These are phyloP conservation scores for Neocatenulostroma microsporum DNA, from an alignment of 2,329 filamentous ascomycete genomes.

Conservation along the genomic window DNA sequence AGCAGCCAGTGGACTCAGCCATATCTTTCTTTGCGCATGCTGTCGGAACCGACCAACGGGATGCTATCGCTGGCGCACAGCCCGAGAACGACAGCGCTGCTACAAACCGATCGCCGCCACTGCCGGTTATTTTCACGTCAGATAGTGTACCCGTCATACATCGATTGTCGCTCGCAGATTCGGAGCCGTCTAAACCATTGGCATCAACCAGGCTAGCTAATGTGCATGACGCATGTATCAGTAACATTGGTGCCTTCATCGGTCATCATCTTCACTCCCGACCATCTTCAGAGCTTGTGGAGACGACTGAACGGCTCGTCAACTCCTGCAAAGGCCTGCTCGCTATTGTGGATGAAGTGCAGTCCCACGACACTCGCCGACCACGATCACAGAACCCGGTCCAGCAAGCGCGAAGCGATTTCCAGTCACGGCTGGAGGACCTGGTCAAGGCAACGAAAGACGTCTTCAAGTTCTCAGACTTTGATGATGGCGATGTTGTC, in stretches of 20 bases:
- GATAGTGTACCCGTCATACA: slow-evolving; percentile 37
- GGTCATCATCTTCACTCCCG: slow-evolving; percentile 90
- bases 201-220: slow-evolving; percentile 74
- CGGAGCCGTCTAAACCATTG: slow-evolving; percentile 50
- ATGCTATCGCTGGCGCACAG: neutral
- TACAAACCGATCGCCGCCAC: slow-evolving; percentile 48
- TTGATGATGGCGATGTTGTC: slow-evolving; percentile 64
- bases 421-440: slow-evolving; percentile 73
- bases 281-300: slow-evolving; percentile 71
- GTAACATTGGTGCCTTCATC: slow-evolving; percentile 86
- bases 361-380: slow-evolving; percentile 63
- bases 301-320: slow-evolving; percentile 76
- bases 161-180: slow-evolving; percentile 22
- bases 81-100: slow-evolving; percentile 47
- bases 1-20: neutral
- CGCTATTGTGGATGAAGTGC: slow-evolving; percentile 72
- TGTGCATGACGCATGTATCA: slow-evolving; percentile 81
- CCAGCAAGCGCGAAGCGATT: slow-evolving; percentile 60
- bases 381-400: slow-evolving; percentile 69
- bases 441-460: slow-evolving; percentile 75
- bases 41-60: neutral
- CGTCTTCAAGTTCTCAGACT: slow-evolving; percentile 61
- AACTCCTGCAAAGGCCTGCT: slow-evolving; percentile 72
- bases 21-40: neutral
- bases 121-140: slow-evolving; percentile 50